Conservation (phyloP, 805 yeast genomes). For the Metschnikowia peoriensis region DNA sequence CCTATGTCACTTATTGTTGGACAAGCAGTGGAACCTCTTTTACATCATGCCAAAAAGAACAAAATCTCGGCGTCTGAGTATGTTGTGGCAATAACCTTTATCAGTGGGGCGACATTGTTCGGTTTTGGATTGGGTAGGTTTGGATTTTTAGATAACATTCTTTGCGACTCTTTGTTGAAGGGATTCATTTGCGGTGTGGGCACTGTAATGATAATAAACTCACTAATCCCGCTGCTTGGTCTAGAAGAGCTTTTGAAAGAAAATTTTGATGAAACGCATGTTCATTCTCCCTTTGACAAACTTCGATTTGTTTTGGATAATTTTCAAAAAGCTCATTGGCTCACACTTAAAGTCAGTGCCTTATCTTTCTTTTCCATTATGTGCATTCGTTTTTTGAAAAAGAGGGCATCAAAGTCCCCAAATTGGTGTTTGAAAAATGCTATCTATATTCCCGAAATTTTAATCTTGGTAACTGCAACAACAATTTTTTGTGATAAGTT, state of each 20-base stretch:
- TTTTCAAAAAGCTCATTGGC: constrained; percentile 45
- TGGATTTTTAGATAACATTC: constrained; percentile 38
- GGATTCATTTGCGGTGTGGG: constrained; percentile 47
- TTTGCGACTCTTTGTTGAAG: constrained; percentile 39
- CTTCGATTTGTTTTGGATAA: constrained; percentile 53
- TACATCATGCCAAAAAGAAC: constrained; percentile 33
- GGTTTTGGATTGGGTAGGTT: constrained; percentile 27
- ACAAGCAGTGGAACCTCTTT: constrained; percentile 43
- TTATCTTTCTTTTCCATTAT: constrained; percentile 50
- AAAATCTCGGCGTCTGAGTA: constrained; percentile 30
- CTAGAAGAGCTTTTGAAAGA: constrained; percentile 45
- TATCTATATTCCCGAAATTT: constrained; percentile 80
- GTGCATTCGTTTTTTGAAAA: constrained; percentile 40
- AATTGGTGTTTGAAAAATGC: constrained; percentile 29
- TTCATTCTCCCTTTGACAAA: constrained; percentile 68
- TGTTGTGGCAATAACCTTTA: constrained; percentile 50
- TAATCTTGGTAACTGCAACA: constrained; percentile 64
- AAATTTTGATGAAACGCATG: constrained; percentile 35
- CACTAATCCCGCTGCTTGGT: constrained; percentile 72
- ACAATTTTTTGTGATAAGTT: constrained; percentile 49
- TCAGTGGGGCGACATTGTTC: constrained; percentile 60
- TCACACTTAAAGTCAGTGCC: constrained; percentile 63
- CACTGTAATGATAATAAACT: constrained; percentile 51
- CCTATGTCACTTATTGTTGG: constrained; percentile 48
- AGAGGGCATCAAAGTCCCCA: constrained; percentile 19